phyloP scores from a whole-genome alignment of 2,329 filamentous ascomycete species.

The Aspergillus luchuensis region DNA sequence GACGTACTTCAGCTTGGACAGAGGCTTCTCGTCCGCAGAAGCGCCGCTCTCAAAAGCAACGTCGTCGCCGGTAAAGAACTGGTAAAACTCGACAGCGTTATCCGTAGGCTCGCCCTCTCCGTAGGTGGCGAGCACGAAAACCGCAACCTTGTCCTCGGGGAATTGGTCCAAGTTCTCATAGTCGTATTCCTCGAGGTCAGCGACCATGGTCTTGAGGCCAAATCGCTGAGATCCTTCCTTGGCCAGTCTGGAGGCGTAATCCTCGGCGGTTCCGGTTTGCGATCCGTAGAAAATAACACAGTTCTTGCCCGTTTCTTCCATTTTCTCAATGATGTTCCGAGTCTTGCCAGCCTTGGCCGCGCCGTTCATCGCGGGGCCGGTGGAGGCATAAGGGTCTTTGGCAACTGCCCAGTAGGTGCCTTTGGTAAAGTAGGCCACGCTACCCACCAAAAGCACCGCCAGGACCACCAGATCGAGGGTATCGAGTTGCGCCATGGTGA shows the following conservation, averaged over 20 bases:
- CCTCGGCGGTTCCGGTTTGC: conserved; percentile 96
- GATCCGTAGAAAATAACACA: conserved; percentile 98
- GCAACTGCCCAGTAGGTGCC: conserved; percentile 81
- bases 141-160: conserved; percentile 84
- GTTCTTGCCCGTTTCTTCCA: conserved; percentile 95
- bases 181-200: conserved; percentile 96
- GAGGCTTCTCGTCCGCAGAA: conserved; percentile 65
- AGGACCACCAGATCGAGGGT: conserved; percentile 94
- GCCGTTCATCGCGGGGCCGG: conserved; percentile 62
- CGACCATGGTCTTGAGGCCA: conserved; percentile 96
- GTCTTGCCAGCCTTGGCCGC: conserved; percentile 78
- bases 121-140: conserved; percentile 96
- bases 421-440: conserved; percentile 95
- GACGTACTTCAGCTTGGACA: conserved; percentile 86
- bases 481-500: conserved; percentile 86
- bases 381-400: conserved; percentile 84
- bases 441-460: conserved; percentile 78
- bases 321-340: conserved; percentile 89
- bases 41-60: conserved; percentile 73
- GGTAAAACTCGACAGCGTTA: conserved; percentile 98
- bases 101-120: conserved; percentile 98
- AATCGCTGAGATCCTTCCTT: conserved; percentile 98
- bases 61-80: conserved; percentile 85
- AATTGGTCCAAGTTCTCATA: conserved; percentile 90
- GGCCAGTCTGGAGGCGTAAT: conserved; percentile 92